Base-by-base conservation (phyloP, 1,284 basidiomycete species). In the Lignosus rhinocerotis region DNA sequence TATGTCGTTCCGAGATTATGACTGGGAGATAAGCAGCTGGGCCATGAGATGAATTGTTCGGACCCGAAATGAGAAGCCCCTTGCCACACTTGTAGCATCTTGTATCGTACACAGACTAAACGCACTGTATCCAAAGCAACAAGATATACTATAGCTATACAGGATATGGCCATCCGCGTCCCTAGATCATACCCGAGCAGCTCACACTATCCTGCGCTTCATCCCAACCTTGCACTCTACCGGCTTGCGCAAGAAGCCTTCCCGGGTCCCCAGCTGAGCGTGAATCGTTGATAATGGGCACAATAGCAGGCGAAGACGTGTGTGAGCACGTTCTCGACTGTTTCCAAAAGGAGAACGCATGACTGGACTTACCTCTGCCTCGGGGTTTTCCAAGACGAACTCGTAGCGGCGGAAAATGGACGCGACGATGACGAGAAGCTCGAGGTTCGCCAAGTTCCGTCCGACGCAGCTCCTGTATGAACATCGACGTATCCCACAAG, bases 1-100 rank as follows among this genome's bases (percentile, higher is more conserved):
- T 98, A 46, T 98, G 96, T 73, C 84, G 96, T 10, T 90, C 88
- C 14, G 86, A 91, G 67, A 88, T 92, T 53, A 76, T 90, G 60
- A 58, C 59, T 16, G 56, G 61, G 30, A 58, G 48, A 46, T 68
- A 52, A 71, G 5, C 59, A 17, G n/a, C 78, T 75, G 41, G 4
- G 9, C 33, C 14, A 34, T 14, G 11, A 36, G 36, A 1, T 5
- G 14, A 14, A 39, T 39, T 39, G 36, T 39, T 1, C 11, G 5
- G 14, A n/a, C 5, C 12, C 11, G 17, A 19, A 14, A 30, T 10
- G 17, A 45, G 43, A 45, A 43, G 30, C 2, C 16, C 17, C 14
- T 45, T 14, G 7, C 8, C 43, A 25, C n/a, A 19, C 25, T 16
- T 55, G 51, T 49, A 59, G 38, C 36, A 32, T 41, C 1, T 45